phyloP scores from a whole-genome alignment of 257 asterid species.

The Mitragyna speciosa region DNA sequence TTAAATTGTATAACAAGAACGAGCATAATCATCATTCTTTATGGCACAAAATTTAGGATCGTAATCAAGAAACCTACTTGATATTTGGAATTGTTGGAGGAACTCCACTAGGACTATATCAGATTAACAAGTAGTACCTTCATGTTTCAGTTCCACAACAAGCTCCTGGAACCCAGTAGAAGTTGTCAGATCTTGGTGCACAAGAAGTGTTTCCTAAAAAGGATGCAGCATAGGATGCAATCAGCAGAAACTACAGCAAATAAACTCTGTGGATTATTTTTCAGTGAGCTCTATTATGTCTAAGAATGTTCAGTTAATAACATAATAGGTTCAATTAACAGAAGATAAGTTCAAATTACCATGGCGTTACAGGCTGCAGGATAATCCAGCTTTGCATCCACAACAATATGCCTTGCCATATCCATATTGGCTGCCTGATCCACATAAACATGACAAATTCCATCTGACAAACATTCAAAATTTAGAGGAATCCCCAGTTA shows the following conservation, averaged over 20 bases:
- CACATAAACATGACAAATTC: conserved; percentile 82
- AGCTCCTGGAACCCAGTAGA: conserved; percentile 50
- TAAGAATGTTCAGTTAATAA: not conserved
- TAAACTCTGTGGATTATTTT: not conserved
- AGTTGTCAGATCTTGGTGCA: conserved; percentile 64
- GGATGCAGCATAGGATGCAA: not conserved
- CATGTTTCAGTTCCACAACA: conserved; percentile 58
- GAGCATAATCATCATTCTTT: not conserved
- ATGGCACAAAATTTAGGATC: not conserved
- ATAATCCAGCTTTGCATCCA: conserved; percentile 80
- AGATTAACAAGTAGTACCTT: conserved; percentile 42
- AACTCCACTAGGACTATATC: not conserved
- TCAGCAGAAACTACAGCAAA: not conserved
- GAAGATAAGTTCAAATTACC: conserved; percentile 32
- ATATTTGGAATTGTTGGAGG: not conserved
- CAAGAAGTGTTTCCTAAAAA: conserved; percentile 73
- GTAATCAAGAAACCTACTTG: not conserved
- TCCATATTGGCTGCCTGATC: conserved; percentile 74
- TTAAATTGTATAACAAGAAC: not conserved
- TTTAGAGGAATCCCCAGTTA: conserved; percentile 11
- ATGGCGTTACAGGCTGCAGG: conserved; percentile 94
- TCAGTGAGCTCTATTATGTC: not conserved
- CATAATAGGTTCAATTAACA: not conserved
- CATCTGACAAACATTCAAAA: conserved; percentile 49
- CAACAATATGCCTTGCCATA: conserved; percentile 66